Percentiles rank a stretch among this genome's conserved stretches.
Conservation (phyloP, 148 eudicot species). For the Heliosperma pusillum region DNA sequence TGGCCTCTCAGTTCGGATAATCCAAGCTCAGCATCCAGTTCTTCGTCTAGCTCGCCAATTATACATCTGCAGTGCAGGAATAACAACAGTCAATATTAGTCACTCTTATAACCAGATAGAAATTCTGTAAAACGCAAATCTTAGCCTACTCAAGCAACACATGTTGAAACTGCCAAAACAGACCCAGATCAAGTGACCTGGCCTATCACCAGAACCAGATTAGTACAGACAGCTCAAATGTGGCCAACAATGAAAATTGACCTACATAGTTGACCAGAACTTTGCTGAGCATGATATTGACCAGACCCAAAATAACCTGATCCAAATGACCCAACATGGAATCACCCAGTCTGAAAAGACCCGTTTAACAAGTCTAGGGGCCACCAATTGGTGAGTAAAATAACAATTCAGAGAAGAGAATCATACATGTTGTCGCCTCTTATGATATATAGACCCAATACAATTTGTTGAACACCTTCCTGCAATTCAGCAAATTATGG, state of each 20-base stretch:
- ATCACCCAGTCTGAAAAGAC: neutral
- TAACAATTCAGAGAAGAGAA: conserved; percentile 4
- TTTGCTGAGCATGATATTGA: neutral
- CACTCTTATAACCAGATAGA: neutral
- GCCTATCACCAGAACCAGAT: neutral
- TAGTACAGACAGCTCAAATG: neutral
- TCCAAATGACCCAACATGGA: no score
- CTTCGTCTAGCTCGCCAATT: conserved; percentile 87
- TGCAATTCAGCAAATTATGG: conserved; percentile 35
- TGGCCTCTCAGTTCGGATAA: conserved; percentile 72
- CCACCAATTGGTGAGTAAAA: neutral
- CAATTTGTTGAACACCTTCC: conserved; percentile 96
- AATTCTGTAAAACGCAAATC: neutral
- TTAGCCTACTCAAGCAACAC: neutral
- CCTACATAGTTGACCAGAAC: neutral
- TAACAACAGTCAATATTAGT: neutral
- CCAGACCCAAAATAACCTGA: neutral
- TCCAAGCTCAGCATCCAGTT: conserved; percentile 66
- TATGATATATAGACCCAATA: conserved; percentile 87
- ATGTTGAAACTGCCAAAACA: neutral
- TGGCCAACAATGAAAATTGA: neutral
- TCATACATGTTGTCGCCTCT: conserved; percentile 96
- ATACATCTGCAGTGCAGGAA: conserved; percentile 56
- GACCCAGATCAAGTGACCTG: neutral
- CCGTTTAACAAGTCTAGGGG: neutral